phyloP scores from a whole-genome alignment of 1,139 yeast species.

The Barnettozyma hawaiiensis region DNA sequence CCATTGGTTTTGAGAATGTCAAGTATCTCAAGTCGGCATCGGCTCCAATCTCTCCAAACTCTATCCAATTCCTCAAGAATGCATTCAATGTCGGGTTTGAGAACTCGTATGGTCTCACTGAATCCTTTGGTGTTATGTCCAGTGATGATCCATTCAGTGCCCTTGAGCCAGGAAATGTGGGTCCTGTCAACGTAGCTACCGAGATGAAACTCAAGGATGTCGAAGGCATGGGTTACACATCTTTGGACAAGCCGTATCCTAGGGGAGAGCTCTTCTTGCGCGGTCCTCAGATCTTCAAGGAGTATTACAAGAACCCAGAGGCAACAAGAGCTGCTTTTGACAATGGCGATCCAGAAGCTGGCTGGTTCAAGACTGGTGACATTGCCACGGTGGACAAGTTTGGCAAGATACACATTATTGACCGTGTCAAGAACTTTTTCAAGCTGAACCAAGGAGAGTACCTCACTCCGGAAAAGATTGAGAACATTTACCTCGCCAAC shows the following conservation, averaged over 20 bases:
- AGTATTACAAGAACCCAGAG: constrained; percentile 48
- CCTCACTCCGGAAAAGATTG: constrained; percentile 74
- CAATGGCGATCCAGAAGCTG: constrained; percentile 39
- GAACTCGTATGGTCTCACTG: constrained; percentile 67
- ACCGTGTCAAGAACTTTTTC: constrained; percentile 73
- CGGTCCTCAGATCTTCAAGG: constrained; percentile 51
- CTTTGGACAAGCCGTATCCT: constrained; percentile 40
- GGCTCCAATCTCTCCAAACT: constrained; percentile 53
- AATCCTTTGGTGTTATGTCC: constrained; percentile 52
- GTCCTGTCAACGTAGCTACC: constrained; percentile 37
- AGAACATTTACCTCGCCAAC: constrained; percentile 46
- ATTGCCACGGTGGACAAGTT: constrained; percentile 41
- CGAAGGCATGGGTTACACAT: constrained; percentile 47
- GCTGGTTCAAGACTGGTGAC: constrained; percentile 64
- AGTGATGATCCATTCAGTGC: constrained; percentile 36
- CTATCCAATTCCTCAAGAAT: constrained; percentile 47
- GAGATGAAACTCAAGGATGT: constrained; percentile 43
- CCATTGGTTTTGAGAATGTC: constrained; percentile 45
- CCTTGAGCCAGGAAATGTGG: constrained; percentile 45
- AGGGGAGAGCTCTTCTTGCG: constrained; percentile 50
- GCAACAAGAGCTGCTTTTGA: constrained; percentile 42
- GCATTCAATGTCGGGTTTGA: constrained; percentile 45
- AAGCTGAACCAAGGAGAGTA: constrained; percentile 80
- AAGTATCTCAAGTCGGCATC: constrained; percentile 44
- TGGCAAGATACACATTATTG: constrained; percentile 51